Conservation (phyloP, 176 grass and related monocot genomes). For the Guadua angustifolia region DNA sequence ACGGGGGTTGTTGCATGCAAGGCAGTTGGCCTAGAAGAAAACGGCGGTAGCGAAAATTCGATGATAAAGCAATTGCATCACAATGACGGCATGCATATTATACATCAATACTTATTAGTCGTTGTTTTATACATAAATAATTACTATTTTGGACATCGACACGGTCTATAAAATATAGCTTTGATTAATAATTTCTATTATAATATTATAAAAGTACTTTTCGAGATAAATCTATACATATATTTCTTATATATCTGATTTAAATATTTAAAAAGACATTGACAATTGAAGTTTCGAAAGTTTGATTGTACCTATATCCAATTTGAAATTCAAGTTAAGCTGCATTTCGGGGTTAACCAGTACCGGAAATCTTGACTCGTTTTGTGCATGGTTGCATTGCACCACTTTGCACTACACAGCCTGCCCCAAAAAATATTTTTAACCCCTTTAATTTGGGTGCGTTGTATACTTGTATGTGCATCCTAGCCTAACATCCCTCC, state of each 20-base stretch:
- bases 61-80: slow-evolving; percentile 39
- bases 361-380: slow-evolving; percentile 33
- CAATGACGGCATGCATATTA: slow-evolving; percentile 26
- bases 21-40: not conserved
- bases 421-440: not conserved
- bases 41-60: not conserved
- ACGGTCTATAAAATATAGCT: too few species aligned
- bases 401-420: slow-evolving; percentile 19
- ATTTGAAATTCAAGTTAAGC: not conserved
- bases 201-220: too few species aligned
- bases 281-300: too few species aligned
- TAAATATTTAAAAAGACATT: too few species aligned
- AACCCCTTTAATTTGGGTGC: not conserved
- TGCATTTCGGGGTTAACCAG: slow-evolving; percentile 18
- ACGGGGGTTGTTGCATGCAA: not conserved
- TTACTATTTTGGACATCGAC: too few species aligned
- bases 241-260: too few species aligned
- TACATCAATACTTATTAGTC: slow-evolving; percentile 13
- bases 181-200: too few species aligned
- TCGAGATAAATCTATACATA: too few species aligned
- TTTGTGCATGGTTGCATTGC: not conserved
- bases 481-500: slow-evolving; percentile 49
- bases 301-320: not conserved
- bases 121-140: not conserved
- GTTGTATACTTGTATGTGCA: slow-evolving; percentile 29